Percentiles rank a stretch among this genome's conserved stretches.
Evolutionary conservation across 2,329 filamentous ascomycete genomes (phyloP).

Genomic region (Fusarium praegraminearum): DNA sequence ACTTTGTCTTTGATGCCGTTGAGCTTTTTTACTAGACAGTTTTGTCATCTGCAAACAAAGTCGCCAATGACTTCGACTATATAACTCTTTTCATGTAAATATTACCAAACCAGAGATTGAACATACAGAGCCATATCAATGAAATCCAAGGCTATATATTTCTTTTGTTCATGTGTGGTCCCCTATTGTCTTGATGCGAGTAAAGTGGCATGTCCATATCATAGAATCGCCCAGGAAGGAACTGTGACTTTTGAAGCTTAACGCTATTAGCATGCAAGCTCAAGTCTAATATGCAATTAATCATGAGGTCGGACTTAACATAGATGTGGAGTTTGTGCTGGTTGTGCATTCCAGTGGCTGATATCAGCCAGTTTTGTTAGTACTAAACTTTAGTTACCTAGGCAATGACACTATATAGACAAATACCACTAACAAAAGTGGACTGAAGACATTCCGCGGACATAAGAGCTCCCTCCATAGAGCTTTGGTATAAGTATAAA

Average conservation of each 20-base stretch:
- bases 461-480: background rate
- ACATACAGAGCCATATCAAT: conserved; percentile 9
- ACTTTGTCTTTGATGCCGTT: conserved; percentile 55
- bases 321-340: background rate
- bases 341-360: conserved; percentile 31
- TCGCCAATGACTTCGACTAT: background rate
- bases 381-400: background rate
- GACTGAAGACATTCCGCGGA: background rate
- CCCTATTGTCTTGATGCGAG: background rate
- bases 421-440: conserved; percentile 30
- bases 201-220: background rate
- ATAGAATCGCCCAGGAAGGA: background rate
- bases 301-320: background rate
- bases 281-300: background rate
- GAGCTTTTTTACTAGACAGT: conserved; percentile 43
- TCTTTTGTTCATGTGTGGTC: no score
- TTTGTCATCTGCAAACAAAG: background rate
- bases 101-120: conserved; percentile 22
- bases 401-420: background rate
- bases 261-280: background rate
- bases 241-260: background rate
- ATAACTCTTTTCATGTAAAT: conserved; percentile 37
- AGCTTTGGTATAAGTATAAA: conserved; percentile 32
- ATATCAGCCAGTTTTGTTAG: conserved; percentile 44
- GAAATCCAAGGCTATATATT: background rate